A percentile compares a stretch with the other conserved stretches of the same genome.
Conservation (phyloP, 805 yeast genomes). For the Diddensiella transvaalensis region DNA sequence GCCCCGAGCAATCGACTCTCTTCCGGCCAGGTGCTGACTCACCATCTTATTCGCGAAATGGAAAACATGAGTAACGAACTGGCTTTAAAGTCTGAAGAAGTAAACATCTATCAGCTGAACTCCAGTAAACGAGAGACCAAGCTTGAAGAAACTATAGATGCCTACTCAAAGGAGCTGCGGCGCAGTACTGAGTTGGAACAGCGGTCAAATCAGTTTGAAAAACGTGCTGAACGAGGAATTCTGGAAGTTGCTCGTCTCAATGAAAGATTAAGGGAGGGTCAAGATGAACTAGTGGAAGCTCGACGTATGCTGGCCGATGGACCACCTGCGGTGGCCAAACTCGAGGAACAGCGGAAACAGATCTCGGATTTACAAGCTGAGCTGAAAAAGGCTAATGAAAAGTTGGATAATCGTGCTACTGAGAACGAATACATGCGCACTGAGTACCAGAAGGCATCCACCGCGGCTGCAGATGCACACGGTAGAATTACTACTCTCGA, state of each 20-base stretch:
- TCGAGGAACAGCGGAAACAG: constrained; percentile 39
- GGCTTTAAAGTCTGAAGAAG: constrained; percentile 45
- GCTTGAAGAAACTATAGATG: constrained; percentile 41
- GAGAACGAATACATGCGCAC: constrained; percentile 56
- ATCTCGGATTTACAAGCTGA: constrained; percentile 47
- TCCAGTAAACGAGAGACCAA: constrained; percentile 42
- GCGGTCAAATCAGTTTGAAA: constrained; percentile 23
- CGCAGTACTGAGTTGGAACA: constrained; percentile 42
- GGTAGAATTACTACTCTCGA: constrained; percentile 30
- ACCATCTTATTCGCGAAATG: constrained; percentile 55
- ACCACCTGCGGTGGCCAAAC: constrained; percentile 24
- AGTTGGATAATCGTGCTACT: constrained; percentile 45
- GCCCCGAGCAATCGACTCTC: constrained; percentile 4
- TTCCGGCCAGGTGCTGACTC: constrained; percentile 46
- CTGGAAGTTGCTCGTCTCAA: constrained; percentile 21
- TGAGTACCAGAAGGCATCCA: constrained; percentile 30
- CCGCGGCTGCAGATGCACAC: constrained; percentile 30
- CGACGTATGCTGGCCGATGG: constrained; percentile 26
- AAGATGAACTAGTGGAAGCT: constrained; percentile 30
- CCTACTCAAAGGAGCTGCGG: constrained; percentile 43
- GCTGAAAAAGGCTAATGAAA: constrained; percentile 42
- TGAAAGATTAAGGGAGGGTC: constrained; percentile 29
- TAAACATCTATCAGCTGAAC: constrained; percentile 42
- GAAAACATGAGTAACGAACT: constrained; percentile 46
- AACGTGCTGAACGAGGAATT: constrained; percentile 25